phyloP scores from a whole-genome alignment of 2,329 filamentous ascomycete species.

The Beauveria varroae region DNA sequence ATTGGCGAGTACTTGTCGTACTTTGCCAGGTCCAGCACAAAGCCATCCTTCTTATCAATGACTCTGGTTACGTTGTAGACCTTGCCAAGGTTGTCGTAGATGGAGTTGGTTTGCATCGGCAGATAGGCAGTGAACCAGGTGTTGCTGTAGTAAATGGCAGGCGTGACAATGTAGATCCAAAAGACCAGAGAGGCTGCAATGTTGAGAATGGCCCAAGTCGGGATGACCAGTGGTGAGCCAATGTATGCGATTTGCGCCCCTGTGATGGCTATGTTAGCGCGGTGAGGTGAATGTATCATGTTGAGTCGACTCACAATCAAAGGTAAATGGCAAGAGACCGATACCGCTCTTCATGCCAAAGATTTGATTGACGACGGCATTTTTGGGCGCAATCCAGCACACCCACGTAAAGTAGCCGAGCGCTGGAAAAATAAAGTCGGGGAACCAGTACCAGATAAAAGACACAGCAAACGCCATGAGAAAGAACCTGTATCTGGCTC shows the following conservation, averaged over 20 bases:
- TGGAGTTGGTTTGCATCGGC: constrained; percentile 43
- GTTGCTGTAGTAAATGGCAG: constrained; percentile 39
- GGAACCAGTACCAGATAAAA: constrained; percentile 44
- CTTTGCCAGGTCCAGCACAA: constrained; percentile 37
- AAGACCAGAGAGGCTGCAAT: constrained; percentile 40
- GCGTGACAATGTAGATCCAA: constrained; percentile 37
- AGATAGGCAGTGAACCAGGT: constrained; percentile 45
- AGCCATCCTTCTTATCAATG: constrained; percentile 33
- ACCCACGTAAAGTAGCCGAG: constrained; percentile 39
- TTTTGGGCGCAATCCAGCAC: constrained; percentile 41
- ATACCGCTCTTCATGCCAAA: constrained; percentile 40
- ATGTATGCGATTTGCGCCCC: constrained; percentile 30
- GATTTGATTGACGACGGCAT: constrained; percentile 37
- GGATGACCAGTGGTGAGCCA: constrained; percentile 32
- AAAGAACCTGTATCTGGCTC: constrained; percentile 38
- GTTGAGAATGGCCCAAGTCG: constrained; percentile 39
- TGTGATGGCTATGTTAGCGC: not conserved
- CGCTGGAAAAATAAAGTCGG: constrained; percentile 38
- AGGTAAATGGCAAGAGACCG: constrained; percentile 32
- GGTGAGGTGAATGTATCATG: no score
- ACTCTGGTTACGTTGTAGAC: constrained; percentile 42
- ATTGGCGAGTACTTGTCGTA: constrained; percentile 44
- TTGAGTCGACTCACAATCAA: constrained; percentile 27
- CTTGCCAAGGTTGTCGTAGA: constrained; percentile 44
- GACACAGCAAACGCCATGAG: constrained; percentile 26